These are phyloP conservation scores for Sphenostylis stenocarpa DNA, from an alignment of 306 rosid genomes.

Conservation along the genomic window DNA sequence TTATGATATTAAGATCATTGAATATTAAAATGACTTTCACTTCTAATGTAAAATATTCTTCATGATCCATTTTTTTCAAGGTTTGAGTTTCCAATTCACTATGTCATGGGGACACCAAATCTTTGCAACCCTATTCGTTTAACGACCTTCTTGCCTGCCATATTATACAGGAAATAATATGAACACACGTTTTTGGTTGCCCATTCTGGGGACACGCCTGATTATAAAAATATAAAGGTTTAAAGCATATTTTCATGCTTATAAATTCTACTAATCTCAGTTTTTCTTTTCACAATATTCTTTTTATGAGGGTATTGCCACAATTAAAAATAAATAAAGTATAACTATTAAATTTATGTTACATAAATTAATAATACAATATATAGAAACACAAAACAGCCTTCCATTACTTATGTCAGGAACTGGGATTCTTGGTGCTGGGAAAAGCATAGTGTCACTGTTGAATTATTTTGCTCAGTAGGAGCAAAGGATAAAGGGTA, in stretches of 20 bases:
- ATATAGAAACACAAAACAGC: conserved; percentile 31
- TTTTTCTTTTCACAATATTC: too few relatives aligned
- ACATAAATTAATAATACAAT: neutral
- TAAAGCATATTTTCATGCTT: neutral
- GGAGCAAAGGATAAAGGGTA: too few relatives aligned
- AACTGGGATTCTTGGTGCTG: conserved; percentile 15
- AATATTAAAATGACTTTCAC: too few relatives aligned
- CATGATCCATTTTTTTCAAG: neutral
- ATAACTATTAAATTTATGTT: neutral
- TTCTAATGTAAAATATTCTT: too few relatives aligned
- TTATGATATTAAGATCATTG: neutral
- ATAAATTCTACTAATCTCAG: neutral
- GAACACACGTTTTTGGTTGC: conserved; percentile 1
- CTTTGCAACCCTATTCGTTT: conserved; percentile 32
- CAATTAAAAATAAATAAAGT: neutral
- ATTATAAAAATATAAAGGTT: neutral
- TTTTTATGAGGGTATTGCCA: neutral
- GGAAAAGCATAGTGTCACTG: neutral
- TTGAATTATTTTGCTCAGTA: neutral
- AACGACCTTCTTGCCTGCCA: conserved; percentile 49
- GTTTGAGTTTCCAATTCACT: conserved; percentile 22
- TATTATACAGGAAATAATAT: neutral
- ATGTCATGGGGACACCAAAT: conserved; percentile 44
- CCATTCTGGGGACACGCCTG: neutral
- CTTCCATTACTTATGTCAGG: conserved; percentile 33